Base-by-base conservation (phyloP, 345 rosid species). In the Linum usitatissimum region DNA sequence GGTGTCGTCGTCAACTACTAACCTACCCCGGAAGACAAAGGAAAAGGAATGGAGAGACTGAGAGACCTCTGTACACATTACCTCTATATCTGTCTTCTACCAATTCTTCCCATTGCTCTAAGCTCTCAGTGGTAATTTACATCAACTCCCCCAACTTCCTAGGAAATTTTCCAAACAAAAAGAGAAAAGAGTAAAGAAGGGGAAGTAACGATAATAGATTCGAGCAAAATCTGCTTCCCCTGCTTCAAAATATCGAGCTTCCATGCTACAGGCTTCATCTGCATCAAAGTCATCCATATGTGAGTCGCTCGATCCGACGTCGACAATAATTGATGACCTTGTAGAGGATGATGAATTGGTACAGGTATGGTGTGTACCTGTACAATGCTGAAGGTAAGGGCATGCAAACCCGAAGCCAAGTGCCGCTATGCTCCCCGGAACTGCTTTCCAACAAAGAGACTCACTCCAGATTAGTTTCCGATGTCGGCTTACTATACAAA, bases 401-500 rank as follows among this genome's bases (percentile, higher is more conserved):
- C 82, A 75, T 72, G 84, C 77, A 68, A 69, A 80, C 77, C 56
- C 75, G 75, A 4, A 34, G 4, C 80, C 77, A 76, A 34, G 82
- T 75, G 73, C 65, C 72, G 68, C 76, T 42, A 34, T 34, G 78
- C 81, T 63, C 62, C 28, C 73, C 42, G 51, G 78, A 80, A 66
- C 75, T 72, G 81, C 77, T 74, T 45, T 73, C 76, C 74, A 78
- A 60, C 55, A 70, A 66, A 42, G 53, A 58, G 73, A 69, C 69
- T 81, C 82, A 86, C 78, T 85, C 96, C 81, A 77, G 73, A 74
- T 84, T 76, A 65, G 83, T 63, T 72, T 81, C 83, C 30, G 84
- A 4, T 34, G 38, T 75, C 57, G 87, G 84, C 74, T 82, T 79
- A 66, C 78, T 69, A 76, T 71, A 78, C 77, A 73, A 64, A 78